Percentiles rank a stretch among this genome's conserved stretches.
These are phyloP conservation scores for Backusella circina DNA, from an alignment of 192 early-diverging fungal genomes.

Conservation along the genomic window DNA sequence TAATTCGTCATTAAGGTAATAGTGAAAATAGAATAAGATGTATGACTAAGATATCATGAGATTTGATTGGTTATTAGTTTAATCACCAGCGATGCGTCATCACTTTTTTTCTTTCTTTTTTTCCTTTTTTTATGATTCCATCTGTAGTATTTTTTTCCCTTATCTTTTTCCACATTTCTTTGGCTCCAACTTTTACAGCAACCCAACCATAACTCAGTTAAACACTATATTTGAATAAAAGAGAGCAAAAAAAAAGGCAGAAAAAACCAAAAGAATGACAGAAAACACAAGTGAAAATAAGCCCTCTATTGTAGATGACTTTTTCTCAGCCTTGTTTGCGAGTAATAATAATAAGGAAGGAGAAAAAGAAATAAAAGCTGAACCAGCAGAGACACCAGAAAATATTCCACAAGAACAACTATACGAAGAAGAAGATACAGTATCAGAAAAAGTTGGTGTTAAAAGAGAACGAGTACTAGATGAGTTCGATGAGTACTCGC, in stretches of 20 bases:
- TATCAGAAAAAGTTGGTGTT: neutral
- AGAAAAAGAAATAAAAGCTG: neutral
- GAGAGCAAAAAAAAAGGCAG: neutral
- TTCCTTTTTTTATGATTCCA: neutral
- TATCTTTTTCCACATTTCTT: neutral
- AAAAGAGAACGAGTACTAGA: conserved; percentile 18
- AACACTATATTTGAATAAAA: neutral
- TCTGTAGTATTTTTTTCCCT: neutral
- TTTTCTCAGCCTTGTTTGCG: conserved; percentile 30
- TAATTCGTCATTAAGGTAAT: neutral
- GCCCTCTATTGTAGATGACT: conserved; percentile 28
- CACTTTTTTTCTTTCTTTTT: neutral
- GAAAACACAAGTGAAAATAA: conserved; percentile 2
- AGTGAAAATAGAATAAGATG: neutral
- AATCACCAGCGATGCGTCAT: neutral
- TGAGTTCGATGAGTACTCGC: conserved; percentile 26
- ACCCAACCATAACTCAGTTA: neutral
- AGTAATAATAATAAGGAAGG: conserved; percentile 10
- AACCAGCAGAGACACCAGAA: neutral
- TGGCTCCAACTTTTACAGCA: neutral
- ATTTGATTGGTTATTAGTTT: neutral
- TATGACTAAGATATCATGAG: neutral
- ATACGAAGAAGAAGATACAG: neutral
- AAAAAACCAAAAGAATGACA: neutral
- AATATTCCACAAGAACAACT: neutral